Base-by-base conservation (phyloP, 2,329 filamentous ascomycete genomes). In the Diplodia intermedia region DNA sequence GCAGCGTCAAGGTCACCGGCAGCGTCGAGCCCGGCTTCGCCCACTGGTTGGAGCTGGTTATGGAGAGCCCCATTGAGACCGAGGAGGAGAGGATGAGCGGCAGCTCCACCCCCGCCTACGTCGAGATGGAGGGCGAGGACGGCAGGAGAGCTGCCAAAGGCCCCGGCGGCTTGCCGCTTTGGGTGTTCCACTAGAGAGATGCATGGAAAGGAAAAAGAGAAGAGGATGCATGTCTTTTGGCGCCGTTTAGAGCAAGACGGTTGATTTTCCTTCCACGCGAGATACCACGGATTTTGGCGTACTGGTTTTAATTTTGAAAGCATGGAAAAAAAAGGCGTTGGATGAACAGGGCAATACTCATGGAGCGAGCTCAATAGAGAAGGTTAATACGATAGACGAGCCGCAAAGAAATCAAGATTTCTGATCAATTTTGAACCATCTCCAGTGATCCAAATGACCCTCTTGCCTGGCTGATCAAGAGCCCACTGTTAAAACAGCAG, bases 1-100 rank as follows among this genome's bases (percentile, higher is more conserved):
- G 76, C 52, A 78, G 75, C 43, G 80, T 78, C n/a, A 77, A 71
- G 50, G 77, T 86, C 71, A 79, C 74, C 67, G 78, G 83, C 31
- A 76, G 81, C 77, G 73, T 81, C 47, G 76, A 82, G 31, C 72
- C 77, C 70, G 73, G 77, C 63, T 75, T 81, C 76, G 83, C 83
- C 68, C 73, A 70, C 68, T 81, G 81, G 76, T 76, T 86, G 71
- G 83, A 83, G 71, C 71, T 71, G 18, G 71, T 77, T 6, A 82
- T 85, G 77, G 83, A 81, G 82, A 68, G 75, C 74, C 47, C 71
- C 69, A 63, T 73, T 52, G 68, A 71, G 71, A n/a, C 20, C 54
- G 68, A 76, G 69, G 57, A 72, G 69, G 69, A 68, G 57, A 33
- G 29, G 49, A 56, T n/a, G 18, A 65, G 66, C 40, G 66, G 66